Evolutionary conservation across 371 early-diverging fungal species (phyloP).

Genomic region (Furculomyces boomerangus): DNA sequence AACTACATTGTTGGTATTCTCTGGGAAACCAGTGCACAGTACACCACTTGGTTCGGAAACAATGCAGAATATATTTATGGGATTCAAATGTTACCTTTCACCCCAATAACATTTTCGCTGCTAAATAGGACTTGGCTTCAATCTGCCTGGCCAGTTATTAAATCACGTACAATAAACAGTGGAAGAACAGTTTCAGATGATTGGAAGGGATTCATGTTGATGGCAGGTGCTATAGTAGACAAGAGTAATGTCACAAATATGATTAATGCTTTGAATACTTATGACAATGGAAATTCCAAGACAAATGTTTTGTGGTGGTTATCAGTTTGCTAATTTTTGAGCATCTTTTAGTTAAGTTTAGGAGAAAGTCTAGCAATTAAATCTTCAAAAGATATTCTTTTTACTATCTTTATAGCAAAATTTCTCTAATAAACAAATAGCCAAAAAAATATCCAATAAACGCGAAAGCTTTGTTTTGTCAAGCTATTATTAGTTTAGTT

Average conservation of each 20-base stretch:
- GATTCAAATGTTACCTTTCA: conserved; percentile 63
- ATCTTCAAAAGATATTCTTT: no score
- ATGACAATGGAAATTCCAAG: conserved; percentile 24
- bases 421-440: no score
- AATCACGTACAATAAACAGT: neutral
- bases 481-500: no score
- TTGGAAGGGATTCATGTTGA: conserved; percentile 22
- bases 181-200: conserved; percentile 3
- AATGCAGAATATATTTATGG: conserved; percentile 51
- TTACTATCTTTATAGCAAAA: no score
- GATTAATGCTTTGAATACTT: conserved; percentile 4
- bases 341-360: neutral
- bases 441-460: no score
- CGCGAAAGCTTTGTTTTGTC: no score
- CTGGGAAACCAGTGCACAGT: conserved; percentile 52
- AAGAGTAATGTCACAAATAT: conserved; percentile 6
- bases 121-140: conserved; percentile 16
- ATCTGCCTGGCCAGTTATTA: conserved; percentile 15
- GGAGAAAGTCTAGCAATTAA: no score
- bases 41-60: conserved; percentile 43
- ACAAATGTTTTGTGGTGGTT: conserved; percentile 25
- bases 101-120: conserved; percentile 30
- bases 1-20: conserved; percentile 53
- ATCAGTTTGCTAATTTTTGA: conserved; percentile 11
- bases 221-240: conserved; percentile 17